Base-by-base conservation (phyloP, 768 basidiomycete species). In the Psilocybe subaeruginosa region DNA sequence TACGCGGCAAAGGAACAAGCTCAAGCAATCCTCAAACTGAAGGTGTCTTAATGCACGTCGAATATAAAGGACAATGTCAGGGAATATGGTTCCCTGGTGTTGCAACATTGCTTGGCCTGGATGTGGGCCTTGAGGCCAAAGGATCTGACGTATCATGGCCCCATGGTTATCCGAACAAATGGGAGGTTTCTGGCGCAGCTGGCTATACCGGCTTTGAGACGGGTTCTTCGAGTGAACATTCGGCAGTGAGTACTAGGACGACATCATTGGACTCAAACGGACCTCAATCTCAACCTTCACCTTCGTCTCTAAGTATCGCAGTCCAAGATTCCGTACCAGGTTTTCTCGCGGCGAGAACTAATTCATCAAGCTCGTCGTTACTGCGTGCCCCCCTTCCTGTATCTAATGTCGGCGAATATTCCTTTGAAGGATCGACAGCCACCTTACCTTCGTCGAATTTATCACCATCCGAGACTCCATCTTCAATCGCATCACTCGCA, bases 21-120 rank as follows among this genome's bases (percentile, higher is more conserved):
- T 65, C 66, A 4, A 73, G 70, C n/a, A 76, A 70, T 59, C 72
- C 69, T 61, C 73, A 74, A 43, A 66, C 70, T 19, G 84, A 82
- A 63, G 90, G 90, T 16, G 72, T 89, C 16, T 64, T 88, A 35
- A 82, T 92, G 80, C 78, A 82, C 45, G 73, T 93, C 14, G 85
- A 89, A 58, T 92, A 91, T 70, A 87, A 85, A 63, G 91, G 83
- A 41, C 82, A 84, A 2, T 93, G 91, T 73, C 87, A 84, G 62
- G 89, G 89, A 11, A 76, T 93, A 47, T 93, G 90, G 89, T 92
- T 87, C 68, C 87, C 91, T 43, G 92, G 91, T 2, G 91, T 92
- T 4, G 92, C 92, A 3, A 93, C 90, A 3, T 77, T 92, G 66
- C 78, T 94, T 17, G 92, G 91, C 8, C 76, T 93, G 80, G 92